Conservation (phyloP, 2,329 filamentous ascomycete genomes). For the Colletotrichum horii region DNA sequence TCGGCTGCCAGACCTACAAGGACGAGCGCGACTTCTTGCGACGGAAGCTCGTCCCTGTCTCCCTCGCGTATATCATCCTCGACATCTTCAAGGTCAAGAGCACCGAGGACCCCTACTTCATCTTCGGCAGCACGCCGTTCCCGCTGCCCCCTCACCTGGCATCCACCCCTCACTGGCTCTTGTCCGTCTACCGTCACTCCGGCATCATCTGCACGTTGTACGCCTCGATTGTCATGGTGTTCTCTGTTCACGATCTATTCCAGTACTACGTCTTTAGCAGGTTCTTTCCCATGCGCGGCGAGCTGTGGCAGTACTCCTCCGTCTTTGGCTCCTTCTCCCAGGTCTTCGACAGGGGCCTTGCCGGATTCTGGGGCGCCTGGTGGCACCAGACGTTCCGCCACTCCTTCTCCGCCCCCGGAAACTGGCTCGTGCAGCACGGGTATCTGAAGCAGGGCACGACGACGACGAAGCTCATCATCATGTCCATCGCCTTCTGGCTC, state of each 20-base stretch:
- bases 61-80: conserved; percentile 67
- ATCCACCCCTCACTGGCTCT: conserved; percentile 45
- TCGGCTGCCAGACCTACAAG: conserved; percentile 50
- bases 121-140: conserved; percentile 49
- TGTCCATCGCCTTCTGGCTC: conserved; percentile 64
- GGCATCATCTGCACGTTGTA: conserved; percentile 63
- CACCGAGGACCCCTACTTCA: conserved; percentile 81
- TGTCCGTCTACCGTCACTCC: conserved; percentile 61
- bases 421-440: conserved; percentile 47
- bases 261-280: conserved; percentile 54
- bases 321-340: conserved; percentile 59
- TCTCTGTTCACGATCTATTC: conserved; percentile 63
- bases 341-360: conserved; percentile 72
- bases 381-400: conserved; percentile 93
- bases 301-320: conserved; percentile 59
- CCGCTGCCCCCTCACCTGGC: conserved; percentile 49
- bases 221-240: conserved; percentile 64
- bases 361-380: conserved; percentile 82
- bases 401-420: conserved; percentile 67
- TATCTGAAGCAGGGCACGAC: conserved; percentile 40
- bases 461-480: conserved; percentile 36
- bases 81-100: conserved; percentile 74
- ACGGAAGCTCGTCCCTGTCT: conserved; percentile 48
- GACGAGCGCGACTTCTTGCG: conserved; percentile 51
- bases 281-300: conserved; percentile 55